Conservation (phyloP, 768 basidiomycete genomes). For the Floccularia luteovirens region DNA sequence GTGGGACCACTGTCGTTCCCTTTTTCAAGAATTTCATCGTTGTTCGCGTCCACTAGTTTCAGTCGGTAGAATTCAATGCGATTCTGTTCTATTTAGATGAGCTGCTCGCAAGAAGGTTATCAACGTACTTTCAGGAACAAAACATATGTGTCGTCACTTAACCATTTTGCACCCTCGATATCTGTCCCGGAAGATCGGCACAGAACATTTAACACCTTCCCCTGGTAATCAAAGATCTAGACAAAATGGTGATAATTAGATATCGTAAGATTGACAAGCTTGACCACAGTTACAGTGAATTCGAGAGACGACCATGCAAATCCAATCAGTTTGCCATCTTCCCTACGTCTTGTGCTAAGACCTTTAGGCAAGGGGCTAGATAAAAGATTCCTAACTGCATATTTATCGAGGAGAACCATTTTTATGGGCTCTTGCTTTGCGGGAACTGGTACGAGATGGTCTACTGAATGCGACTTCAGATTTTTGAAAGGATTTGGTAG, state of each 20-base stretch:
- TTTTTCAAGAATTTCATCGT: constrained; percentile 20
- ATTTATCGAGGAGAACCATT: constrained; percentile 13
- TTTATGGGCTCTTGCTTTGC: constrained; percentile 8
- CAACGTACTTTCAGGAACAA: constrained; percentile 29
- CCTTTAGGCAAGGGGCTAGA: constrained; percentile 12
- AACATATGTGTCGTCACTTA: constrained; percentile 28
- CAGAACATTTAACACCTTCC: constrained; percentile 18
- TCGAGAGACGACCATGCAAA: constrained; percentile 41
- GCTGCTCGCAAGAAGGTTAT: not conserved
- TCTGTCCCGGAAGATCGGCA: constrained; percentile 15
- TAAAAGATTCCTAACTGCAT: constrained; percentile 14
- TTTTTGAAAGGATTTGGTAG: constrained; percentile 64
- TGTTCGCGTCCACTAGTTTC: constrained; percentile 24
- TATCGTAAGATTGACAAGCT: not conserved
- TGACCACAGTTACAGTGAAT: constrained; percentile 24
- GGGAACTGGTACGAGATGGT: constrained; percentile 22
- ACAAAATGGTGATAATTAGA: not conserved
- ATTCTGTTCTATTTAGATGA: constrained; percentile 20
- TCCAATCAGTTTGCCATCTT: constrained; percentile 25
- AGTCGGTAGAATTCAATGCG: constrained; percentile 28
- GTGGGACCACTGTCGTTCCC: not conserved
- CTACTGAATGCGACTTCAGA: constrained; percentile 39
- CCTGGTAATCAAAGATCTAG: constrained; percentile 32
- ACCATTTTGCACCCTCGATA: constrained; percentile 28
- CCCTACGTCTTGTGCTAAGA: constrained; percentile 14